A percentile compares a stretch with the other conserved stretches of the same genome.
These are phyloP conservation scores for Hyaloscypha variabilis DNA, from an alignment of 495 filamentous ascomycete species.

Conservation along the genomic window DNA sequence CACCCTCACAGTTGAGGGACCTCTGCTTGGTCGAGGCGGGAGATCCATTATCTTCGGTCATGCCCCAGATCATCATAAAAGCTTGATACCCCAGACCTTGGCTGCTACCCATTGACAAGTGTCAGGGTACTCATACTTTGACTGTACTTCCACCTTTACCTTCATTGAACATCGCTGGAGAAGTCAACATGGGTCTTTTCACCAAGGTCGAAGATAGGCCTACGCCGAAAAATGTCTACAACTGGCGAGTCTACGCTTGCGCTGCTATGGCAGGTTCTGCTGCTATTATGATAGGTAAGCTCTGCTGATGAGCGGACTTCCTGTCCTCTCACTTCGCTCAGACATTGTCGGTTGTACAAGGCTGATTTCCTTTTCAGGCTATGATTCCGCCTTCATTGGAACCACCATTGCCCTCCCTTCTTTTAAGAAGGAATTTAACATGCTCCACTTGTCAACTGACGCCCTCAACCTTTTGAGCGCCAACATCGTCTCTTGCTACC, in stretches of 20 bases:
- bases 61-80: conserved; percentile 18
- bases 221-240: conserved; percentile 69
- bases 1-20: not conserved
- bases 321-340: not conserved
- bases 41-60: conserved; percentile 9
- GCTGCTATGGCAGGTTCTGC: conserved; percentile 67
- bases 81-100: not conserved
- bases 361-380: conserved; percentile 37
- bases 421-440: conserved; percentile 60
- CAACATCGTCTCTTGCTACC: conserved; percentile 71
- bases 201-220: conserved; percentile 65
- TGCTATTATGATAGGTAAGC: conserved; percentile 63
- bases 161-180: conserved; percentile 23
- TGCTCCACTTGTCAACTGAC: conserved; percentile 43
- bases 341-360: conserved; percentile 23
- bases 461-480: conserved; percentile 54
- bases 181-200: conserved; percentile 60
- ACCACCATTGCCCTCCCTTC: conserved; percentile 65
- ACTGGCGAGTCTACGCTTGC: conserved; percentile 70
- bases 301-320: not conserved
- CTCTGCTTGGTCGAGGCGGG: not conserved
- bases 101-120: conserved; percentile 11
- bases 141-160: not conserved
- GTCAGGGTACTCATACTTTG: not conserved
- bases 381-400: conserved; percentile 73